These are phyloP conservation scores for Penstemon davidsonii DNA, from an alignment of 257 asterid species.

Conservation along the genomic window DNA sequence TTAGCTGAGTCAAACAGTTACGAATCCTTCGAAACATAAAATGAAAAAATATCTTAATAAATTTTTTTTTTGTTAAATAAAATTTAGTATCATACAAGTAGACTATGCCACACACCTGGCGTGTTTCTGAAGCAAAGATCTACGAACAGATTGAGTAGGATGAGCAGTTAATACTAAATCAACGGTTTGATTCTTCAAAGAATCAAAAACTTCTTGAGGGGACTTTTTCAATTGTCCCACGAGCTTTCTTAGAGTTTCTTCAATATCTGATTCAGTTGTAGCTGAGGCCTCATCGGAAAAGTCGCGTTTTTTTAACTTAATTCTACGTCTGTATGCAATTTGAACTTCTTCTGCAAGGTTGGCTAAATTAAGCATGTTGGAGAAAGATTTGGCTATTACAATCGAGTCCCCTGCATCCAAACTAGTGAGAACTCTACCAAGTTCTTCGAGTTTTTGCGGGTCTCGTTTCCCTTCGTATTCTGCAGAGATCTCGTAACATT, in stretches of 20 bases:
- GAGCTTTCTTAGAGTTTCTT: constrained; percentile 84
- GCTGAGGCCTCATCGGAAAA: constrained; percentile 94
- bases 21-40: constrained; percentile 59
- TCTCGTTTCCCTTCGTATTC: constrained; percentile 80
- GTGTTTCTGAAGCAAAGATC: constrained; percentile 95
- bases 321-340: constrained; percentile 91
- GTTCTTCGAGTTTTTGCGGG: constrained; percentile 78
- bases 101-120: constrained; percentile 57
- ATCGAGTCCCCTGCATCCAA: constrained; percentile 98
- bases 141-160: constrained; percentile 94
- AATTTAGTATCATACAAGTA: neutral
- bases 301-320: constrained; percentile 68
- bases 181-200: constrained; percentile 87
- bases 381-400: constrained; percentile 83
- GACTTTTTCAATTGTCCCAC: constrained; percentile 82
- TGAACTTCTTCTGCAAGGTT: constrained; percentile 99
- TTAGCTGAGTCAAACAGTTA: constrained; percentile 74
- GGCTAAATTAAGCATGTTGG: constrained; percentile 91
- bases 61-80: too few relatives aligned
- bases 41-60: neutral
- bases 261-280: constrained; percentile 86
- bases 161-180: constrained; percentile 89
- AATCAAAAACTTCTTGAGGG: constrained; percentile 79
- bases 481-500: constrained; percentile 84
- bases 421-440: constrained; percentile 79